Base-by-base conservation (phyloP, 495 filamentous ascomycete genomes). In the Penicillium macrosclerotiorum region DNA sequence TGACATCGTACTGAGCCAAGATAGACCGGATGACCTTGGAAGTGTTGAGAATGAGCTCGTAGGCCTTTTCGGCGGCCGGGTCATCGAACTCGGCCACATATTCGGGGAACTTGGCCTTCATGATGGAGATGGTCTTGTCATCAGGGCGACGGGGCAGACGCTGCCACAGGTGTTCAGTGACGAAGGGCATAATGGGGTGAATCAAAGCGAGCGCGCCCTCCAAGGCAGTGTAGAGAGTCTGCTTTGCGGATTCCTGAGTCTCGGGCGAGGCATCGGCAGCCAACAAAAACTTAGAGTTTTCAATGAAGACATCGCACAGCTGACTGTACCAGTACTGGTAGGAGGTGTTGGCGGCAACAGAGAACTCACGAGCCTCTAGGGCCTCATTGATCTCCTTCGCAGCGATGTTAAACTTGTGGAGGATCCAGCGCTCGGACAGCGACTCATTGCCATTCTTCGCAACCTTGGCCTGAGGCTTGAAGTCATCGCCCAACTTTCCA, bases 401-500 rank as follows among this genome's bases (percentile, higher is more conserved):
- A 13, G 88, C 84, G 17, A 47, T 57, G 57, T 85, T 89, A 69
- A 90, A 74, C 64, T 89, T 86, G 71, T 90, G 82, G 47, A 95
- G 63, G 46, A 95, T 91, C 89, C 89, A 95, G 39, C 81, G 77
- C 68, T 95, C 89, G 2, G 88, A 78, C 24, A 90, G 74, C 17
- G 81, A 82, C 54, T 88, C 82, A 27, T 80, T 74, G 40, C 84
- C 82, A 20, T 82, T 83, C 57, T 82, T 78, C 11, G 66, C 60
- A 20, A 60, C 62, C 7, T 73, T 73, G 24, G 74, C 57, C 45
- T 72, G 74, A 23, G 89, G 89, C 30, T 78, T 74, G 60, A 88
- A 93, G 60, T 83, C 83, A 11, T 81, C 74, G 5, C 79, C 82
- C 16, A 95, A 34, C 14, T 46, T 46, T 8, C 43, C 43, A n/a